phyloP scores from a whole-genome alignment of 495 filamentous ascomycete species.

The Hypoxylon crocopeplum region DNA sequence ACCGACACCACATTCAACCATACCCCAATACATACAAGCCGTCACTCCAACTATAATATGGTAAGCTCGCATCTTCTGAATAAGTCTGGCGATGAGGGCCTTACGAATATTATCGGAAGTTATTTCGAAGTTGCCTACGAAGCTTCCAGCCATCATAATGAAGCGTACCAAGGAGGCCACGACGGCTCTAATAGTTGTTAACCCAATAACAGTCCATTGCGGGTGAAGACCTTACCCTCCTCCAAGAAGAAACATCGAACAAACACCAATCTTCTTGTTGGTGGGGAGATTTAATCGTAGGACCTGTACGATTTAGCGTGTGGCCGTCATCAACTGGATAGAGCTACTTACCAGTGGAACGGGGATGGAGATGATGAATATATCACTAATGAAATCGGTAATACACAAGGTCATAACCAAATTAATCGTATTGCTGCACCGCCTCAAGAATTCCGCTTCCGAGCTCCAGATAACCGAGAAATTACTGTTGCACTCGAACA shows the following conservation, averaged over 20 bases:
- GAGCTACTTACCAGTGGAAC: conserved; percentile 29
- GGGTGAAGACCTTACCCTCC: conserved; percentile 18
- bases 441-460: background rate
- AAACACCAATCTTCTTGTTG: conserved; percentile 24
- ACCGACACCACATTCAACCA: conserved; percentile 34
- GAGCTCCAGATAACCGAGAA: conserved; percentile 30
- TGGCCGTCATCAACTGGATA: background rate
- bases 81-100: background rate
- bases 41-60: conserved; percentile 18
- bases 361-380: conserved; percentile 34
- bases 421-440: conserved; percentile 10
- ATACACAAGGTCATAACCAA: conserved; percentile 25
- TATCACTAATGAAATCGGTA: conserved; percentile 36
- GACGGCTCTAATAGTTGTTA: conserved; percentile 14
- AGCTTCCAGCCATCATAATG: conserved; percentile 24
- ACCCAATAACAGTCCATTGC: background rate
- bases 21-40: conserved; percentile 34
- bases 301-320: conserved; percentile 12
- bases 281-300: conserved; percentile 22
- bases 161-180: conserved; percentile 26
- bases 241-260: conserved; percentile 31
- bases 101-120: conserved; percentile 30
- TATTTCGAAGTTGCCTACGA: conserved; percentile 10
- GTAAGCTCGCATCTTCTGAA: background rate
- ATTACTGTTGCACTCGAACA: conserved; percentile 30